phyloP scores from a whole-genome alignment of 495 filamentous ascomycete species.

The Hypoxylon lienhwacheense region DNA sequence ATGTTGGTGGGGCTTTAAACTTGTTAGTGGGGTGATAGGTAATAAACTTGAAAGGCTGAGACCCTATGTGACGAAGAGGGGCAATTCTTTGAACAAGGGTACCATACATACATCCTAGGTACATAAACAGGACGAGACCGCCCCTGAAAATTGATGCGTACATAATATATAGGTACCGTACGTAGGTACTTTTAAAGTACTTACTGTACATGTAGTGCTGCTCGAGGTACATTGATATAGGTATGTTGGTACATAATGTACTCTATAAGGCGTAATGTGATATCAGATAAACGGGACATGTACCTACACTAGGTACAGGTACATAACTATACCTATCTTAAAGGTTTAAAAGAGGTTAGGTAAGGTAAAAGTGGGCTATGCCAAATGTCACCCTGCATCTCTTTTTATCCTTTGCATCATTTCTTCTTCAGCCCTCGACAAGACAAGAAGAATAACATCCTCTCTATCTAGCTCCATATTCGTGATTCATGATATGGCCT shows the following conservation, averaged over 20 bases:
- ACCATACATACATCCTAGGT: no score
- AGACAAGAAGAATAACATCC: neutral
- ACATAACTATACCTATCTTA: constrained; percentile 13
- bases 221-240: no score
- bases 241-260: neutral
- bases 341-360: neutral
- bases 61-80: neutral
- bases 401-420: constrained; percentile 13
- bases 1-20: constrained; percentile 15
- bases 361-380: constrained; percentile 22
- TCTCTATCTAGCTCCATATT: neutral
- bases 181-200: no score
- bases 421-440: constrained; percentile 7
- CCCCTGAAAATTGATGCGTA: neutral
- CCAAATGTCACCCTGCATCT: constrained; percentile 7
- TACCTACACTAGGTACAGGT: neutral
- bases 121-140: neutral
- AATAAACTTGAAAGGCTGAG: neutral
- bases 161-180: no score
- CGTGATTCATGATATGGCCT: constrained; percentile 36
- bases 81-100: no score
- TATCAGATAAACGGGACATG: no score
- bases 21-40: constrained; percentile 17
- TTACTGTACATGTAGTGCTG: no score
- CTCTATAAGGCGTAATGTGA: no score